phyloP scores from a whole-genome alignment of 2,329 filamentous ascomycete genomes.

The Corinectria fuckeliana region DNA sequence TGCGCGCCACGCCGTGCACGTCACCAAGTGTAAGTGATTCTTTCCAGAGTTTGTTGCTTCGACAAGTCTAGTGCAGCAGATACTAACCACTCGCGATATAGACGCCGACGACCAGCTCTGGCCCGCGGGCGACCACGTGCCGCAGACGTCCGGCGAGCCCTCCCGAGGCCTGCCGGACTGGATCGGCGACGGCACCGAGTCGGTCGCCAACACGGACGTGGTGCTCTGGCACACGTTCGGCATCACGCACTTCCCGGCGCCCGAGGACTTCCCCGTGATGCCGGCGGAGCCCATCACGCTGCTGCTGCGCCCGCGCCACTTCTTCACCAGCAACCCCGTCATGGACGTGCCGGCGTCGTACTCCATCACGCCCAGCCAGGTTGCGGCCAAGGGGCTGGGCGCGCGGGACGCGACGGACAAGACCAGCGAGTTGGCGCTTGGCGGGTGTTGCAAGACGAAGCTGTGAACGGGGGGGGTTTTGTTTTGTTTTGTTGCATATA shows the following conservation, averaged over 20 bases:
- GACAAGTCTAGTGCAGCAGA: accelerated
- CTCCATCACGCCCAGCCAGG: slow-evolving; percentile 40
- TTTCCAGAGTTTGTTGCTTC: neutral
- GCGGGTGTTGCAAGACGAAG: slow-evolving; percentile 25
- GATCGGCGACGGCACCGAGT: slow-evolving; percentile 73
- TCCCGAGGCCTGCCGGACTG: slow-evolving; percentile 76
- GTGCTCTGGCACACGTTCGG: slow-evolving; percentile 96
- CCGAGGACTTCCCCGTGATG: slow-evolving; percentile 94
- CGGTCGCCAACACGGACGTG: slow-evolving; percentile 81
- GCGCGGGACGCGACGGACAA: slow-evolving; percentile 31
- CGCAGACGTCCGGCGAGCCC: slow-evolving; percentile 83
- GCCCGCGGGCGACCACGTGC: slow-evolving; percentile 85
- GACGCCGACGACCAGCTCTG: slow-evolving; percentile 83
- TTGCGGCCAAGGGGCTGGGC: slow-evolving; percentile 28
- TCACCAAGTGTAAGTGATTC: slow-evolving; percentile 77
- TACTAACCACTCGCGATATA: slow-evolving; percentile 38
- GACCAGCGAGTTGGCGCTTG: slow-evolving; percentile 37
- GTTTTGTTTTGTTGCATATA: neutral
- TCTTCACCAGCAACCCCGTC: slow-evolving; percentile 80
- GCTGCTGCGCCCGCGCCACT: slow-evolving; percentile 79
- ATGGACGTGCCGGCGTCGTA: slow-evolving; percentile 75
- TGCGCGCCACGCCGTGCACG: slow-evolving; percentile 84
- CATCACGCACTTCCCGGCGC: slow-evolving; percentile 85
- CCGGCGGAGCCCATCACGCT: slow-evolving; percentile 85
- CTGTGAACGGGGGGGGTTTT: slow-evolving; percentile 17